Base-by-base conservation (phyloP, 805 yeast genomes). In the Kluyveromyces starmeri region DNA sequence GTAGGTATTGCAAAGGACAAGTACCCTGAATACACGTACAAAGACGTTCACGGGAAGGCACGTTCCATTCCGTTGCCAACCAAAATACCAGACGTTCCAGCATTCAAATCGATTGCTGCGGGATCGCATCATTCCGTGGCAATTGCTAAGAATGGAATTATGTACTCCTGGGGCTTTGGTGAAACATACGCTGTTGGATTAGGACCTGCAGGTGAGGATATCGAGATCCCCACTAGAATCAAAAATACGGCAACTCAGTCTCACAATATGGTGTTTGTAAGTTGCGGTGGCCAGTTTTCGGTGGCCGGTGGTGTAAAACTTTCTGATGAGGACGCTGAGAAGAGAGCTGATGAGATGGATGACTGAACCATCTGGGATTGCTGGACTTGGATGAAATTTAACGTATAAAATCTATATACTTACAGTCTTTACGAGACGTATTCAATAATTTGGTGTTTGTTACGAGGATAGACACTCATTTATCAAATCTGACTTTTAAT, bases 221-320 rank as follows among this genome's bases (percentile, higher is more conserved):
- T 85, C 36, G 94, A 77, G 35, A 65, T 65, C 14, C 99, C 98
- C 28, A 83, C 96, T 1, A 73, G 89, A 58, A 84, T 92, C 48
- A 75, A 78, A 46, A 92, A 94, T 58, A 92, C 97, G 4, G 99
- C 99, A 2, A 86, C 96, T 1, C 81, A 76, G 48, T 73, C 73
- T 36, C 79, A 83, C 37, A 73, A 79, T 43, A 84, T 92, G 46
- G 53, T 65, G 28, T 44, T 75, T 28, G 71, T 83, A 42, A 88
- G 94, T n/a, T 92, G 92, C 30, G 99, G 99, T 41, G 99, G 97
- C 15, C 98, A 92, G 62, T 92, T 84, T 53, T 81, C 94, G 35
- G 80, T 86, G 7, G 73, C 89, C 54, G 96, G 86, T 26, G 96
- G 97, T 36, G 59, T 70, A 1, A 63, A 59, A 37, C 39, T 64